These are phyloP conservation scores for Mucor saturninus DNA, from an alignment of 371 early-diverging fungal species.

Conservation along the genomic window DNA sequence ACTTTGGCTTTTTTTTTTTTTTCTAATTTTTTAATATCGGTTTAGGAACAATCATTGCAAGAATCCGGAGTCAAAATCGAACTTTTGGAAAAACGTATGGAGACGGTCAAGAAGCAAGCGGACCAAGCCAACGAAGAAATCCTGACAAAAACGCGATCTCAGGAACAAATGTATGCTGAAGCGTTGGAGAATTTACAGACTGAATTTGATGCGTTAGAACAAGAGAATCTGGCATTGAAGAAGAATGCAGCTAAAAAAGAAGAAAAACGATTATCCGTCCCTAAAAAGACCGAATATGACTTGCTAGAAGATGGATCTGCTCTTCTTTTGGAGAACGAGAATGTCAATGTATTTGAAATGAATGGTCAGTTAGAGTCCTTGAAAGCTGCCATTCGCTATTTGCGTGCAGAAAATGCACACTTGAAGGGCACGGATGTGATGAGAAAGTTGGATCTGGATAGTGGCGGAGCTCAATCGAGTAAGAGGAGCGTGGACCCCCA, in stretches of 20 bases:
- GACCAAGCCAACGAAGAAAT: conserved; percentile 70
- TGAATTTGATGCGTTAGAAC: conserved; percentile 74
- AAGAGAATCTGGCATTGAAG: conserved; percentile 67
- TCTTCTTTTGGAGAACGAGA: conserved; percentile 10
- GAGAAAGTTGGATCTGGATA: conserved; percentile 37
- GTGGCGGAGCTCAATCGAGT: background rate
- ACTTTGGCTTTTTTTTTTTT: no score
- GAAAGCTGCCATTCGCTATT: conserved; percentile 73
- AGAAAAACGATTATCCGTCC: conserved; percentile 43
- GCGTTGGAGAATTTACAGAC: conserved; percentile 73
- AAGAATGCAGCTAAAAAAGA: conserved; percentile 48
- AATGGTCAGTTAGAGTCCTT: conserved; percentile 62
- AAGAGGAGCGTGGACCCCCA: conserved; percentile 20
- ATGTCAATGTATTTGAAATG: conserved; percentile 19
- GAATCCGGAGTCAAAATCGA: conserved; percentile 80
- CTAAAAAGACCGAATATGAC: conserved; percentile 36
- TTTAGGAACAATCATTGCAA: conserved; percentile 72
- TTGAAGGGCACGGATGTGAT: conserved; percentile 68
- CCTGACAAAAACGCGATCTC: conserved; percentile 60
- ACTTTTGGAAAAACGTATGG: conserved; percentile 78
- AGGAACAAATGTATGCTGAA: conserved; percentile 73
- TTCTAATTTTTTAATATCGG: background rate
- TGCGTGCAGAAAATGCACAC: conserved; percentile 83
- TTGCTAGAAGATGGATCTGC: conserved; percentile 18
- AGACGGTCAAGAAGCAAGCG: conserved; percentile 68